Percentiles rank a stretch among this genome's conserved stretches.
Evolutionary conservation across 2,329 filamentous ascomycete genomes (phyloP).

Genomic region (Phyllosticta paracitricarpa): DNA sequence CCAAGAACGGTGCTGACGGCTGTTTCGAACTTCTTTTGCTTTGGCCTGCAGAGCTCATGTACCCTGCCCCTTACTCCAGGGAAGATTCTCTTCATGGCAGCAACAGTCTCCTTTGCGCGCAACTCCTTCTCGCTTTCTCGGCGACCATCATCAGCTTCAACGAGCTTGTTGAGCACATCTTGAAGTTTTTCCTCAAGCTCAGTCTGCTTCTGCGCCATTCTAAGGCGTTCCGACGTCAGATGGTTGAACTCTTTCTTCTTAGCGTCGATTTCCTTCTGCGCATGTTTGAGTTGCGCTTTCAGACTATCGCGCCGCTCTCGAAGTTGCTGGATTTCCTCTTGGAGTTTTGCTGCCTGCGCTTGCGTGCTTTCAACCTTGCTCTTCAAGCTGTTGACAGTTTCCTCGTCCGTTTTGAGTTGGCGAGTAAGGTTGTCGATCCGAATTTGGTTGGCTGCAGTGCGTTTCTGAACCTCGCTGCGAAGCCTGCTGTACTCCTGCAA

Average conservation of each 20-base stretch:
- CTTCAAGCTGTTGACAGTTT: conserved; percentile 79
- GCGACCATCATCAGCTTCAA: conserved; percentile 74
- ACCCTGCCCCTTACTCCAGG: conserved; percentile 75
- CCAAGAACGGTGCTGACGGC: conserved; percentile 89
- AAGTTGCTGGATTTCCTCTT: conserved; percentile 59
- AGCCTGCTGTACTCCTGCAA: conserved; percentile 82
- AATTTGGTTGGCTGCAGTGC: conserved; percentile 68
- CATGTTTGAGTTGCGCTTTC: conserved; percentile 51
- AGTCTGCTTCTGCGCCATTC: conserved; percentile 69
- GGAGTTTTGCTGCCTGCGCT: conserved; percentile 62
- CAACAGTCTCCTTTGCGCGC: conserved; percentile 71
- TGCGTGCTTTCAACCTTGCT: conserved; percentile 76
- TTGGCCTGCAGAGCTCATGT: conserved; percentile 86
- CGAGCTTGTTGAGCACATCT: conserved; percentile 68
- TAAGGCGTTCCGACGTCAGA: conserved; percentile 71
- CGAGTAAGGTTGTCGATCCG: conserved; percentile 79
- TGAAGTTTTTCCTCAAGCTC: conserved; percentile 89
- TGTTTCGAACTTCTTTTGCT: conserved; percentile 93
- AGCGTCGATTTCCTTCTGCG: conserved; percentile 62
- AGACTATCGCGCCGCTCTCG: conserved; percentile 57
- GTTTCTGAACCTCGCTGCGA: conserved; percentile 73
- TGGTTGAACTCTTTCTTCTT: conserved; percentile 90
- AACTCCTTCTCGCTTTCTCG: conserved; percentile 77
- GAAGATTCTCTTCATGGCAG: conserved; percentile 79
- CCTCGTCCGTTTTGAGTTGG: conserved; percentile 82